Conservation (phyloP, 2,329 filamentous ascomycete species). For the Akanthomyces uredinophilus region DNA sequence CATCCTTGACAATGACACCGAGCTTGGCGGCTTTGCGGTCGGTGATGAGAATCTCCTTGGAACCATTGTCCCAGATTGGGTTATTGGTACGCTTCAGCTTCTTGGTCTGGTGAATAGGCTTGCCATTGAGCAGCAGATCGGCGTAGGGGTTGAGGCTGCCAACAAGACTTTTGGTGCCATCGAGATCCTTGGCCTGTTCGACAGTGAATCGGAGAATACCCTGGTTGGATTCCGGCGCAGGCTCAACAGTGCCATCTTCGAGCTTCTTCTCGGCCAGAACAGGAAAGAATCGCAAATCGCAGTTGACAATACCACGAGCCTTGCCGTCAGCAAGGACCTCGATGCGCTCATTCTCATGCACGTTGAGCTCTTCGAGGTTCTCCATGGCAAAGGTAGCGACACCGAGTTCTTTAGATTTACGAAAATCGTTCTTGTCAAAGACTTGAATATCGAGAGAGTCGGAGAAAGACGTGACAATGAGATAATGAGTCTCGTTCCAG, state of each 20-base stretch:
- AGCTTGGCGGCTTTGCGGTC: slow-evolving; percentile 87
- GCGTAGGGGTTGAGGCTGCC: slow-evolving; percentile 85
- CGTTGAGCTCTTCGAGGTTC: slow-evolving; percentile 67
- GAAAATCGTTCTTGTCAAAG: slow-evolving; percentile 90
- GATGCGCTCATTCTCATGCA: slow-evolving; percentile 78
- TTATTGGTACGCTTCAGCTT: slow-evolving; percentile 97
- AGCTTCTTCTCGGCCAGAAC: slow-evolving; percentile 69
- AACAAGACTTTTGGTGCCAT: slow-evolving; percentile 85
- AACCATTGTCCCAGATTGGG: slow-evolving; percentile 89
- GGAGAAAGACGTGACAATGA: slow-evolving; percentile 86
- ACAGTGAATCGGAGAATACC: slow-evolving; percentile 92
- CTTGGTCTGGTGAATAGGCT: slow-evolving; percentile 82
- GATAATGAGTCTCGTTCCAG: slow-evolving; percentile 96
- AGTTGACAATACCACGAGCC: slow-evolving; percentile 70
- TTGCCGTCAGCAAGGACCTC: slow-evolving; percentile 84
- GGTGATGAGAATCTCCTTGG: slow-evolving; percentile 91
- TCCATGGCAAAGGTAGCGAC: slow-evolving; percentile 81
- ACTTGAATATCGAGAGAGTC: slow-evolving; percentile 80
- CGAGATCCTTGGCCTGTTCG: slow-evolving; percentile 93
- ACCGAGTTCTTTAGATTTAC: slow-evolving; percentile 94
- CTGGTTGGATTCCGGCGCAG: slow-evolving; percentile 82
- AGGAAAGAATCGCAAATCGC: slow-evolving; percentile 92
- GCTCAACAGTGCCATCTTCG: slow-evolving; percentile 71
- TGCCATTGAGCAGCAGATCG: slow-evolving; percentile 81
- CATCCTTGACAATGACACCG: slow-evolving; percentile 91